Evolutionary conservation across 2,329 filamentous ascomycete genomes (phyloP).

Genomic region (Aspergillus fijiensis): DNA sequence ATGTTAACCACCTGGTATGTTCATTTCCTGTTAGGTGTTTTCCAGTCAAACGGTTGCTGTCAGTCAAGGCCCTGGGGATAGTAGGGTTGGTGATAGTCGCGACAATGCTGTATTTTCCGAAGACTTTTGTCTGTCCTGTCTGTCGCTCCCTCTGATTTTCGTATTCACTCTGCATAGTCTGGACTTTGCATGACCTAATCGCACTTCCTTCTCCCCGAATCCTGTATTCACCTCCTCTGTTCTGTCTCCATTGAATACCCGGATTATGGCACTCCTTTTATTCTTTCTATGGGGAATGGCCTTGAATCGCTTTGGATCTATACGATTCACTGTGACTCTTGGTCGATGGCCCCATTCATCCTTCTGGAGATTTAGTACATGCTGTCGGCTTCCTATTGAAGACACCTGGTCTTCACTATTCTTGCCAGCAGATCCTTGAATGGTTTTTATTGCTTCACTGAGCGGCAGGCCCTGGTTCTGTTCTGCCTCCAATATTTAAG

Average conservation of each 20-base stretch:
- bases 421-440: neutral
- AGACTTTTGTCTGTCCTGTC: neutral
- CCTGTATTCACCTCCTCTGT: no score
- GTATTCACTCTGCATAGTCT: neutral
- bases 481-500: neutral
- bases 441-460: neutral
- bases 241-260: no score
- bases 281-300: no score
- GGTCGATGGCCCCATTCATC: no score
- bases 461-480: neutral
- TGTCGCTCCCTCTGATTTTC: neutral
- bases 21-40: neutral
- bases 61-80: neutral
- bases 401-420: no score
- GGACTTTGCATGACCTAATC: no score
- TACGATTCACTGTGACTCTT: no score
- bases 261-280: no score
- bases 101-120: neutral
- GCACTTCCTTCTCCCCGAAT: no score
- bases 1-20: constrained; percentile 27
- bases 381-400: no score
- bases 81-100: neutral
- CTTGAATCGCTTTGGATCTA: no score
- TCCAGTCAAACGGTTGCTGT: neutral
- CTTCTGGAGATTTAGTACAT: no score